Conservation (phyloP, 2,329 filamentous ascomycete genomes). For the Xylaria sp. region DNA sequence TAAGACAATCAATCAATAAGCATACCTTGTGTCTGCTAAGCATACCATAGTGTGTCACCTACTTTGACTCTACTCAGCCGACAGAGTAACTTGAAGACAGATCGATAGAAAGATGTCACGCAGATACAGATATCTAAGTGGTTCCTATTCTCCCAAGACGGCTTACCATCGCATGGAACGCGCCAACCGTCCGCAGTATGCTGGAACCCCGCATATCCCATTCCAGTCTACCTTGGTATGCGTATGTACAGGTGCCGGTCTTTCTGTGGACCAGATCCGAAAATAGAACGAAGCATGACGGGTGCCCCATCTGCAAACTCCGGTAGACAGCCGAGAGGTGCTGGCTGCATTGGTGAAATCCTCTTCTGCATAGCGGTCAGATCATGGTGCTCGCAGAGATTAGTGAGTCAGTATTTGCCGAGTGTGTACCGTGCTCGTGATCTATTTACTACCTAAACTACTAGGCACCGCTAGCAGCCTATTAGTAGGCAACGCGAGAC, state of each 20-base stretch:
- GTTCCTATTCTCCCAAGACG: no score
- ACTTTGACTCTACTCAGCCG: background rate
- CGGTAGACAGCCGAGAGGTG: background rate
- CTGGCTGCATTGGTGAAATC: background rate
- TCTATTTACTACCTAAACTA: background rate
- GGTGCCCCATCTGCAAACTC: background rate
- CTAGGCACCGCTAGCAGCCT: no score
- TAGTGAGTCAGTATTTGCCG: background rate
- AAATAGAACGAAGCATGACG: constrained; percentile 4
- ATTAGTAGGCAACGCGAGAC: background rate
- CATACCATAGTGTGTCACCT: background rate
- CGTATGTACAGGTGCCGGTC: no score
- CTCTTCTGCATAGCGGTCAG: constrained; percentile 11
- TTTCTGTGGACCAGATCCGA: background rate
- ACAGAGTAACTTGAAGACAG: background rate
- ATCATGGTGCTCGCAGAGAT: constrained; percentile 17
- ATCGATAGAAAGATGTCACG: no score
- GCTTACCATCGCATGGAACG: no score
- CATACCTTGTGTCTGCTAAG: background rate
- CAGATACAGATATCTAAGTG: background rate
- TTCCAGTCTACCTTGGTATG: background rate
- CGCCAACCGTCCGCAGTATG: no score
- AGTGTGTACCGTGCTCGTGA: background rate
- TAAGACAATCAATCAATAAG: background rate
- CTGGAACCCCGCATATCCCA: background rate